A percentile compares a stretch with the other conserved stretches of the same genome.
Conservation (phyloP, 1,284 basidiomycete genomes). For the Cryptococcus sp. region DNA sequence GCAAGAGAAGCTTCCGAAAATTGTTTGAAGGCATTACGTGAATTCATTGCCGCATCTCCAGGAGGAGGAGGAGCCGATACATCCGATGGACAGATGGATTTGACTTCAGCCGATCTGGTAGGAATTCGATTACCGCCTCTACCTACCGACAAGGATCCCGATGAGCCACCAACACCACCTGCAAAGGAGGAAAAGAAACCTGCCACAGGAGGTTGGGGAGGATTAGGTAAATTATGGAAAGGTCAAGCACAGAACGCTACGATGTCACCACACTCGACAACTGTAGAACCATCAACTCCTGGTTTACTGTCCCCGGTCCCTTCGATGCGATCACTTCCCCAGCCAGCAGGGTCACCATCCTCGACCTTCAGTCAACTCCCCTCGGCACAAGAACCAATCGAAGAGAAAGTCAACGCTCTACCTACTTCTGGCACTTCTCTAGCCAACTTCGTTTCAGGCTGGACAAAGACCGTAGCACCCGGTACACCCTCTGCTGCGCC, state of each 20-base stretch:
- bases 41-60: conserved; percentile 62
- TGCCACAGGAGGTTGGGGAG: conserved; percentile 22
- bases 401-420: conserved; percentile 6
- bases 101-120: conserved; percentile 15
- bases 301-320: conserved; percentile 10
- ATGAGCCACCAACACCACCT: conserved; percentile 21
- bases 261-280: conserved; percentile 18
- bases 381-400: conserved; percentile 4
- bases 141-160: conserved; percentile 56
- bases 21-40: conserved; percentile 72
- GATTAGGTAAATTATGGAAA: conserved; percentile 28
- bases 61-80: conserved; percentile 12
- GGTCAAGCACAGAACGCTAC: conserved; percentile 4
- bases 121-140: conserved; percentile 56
- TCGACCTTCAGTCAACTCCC: conserved; percentile 13
- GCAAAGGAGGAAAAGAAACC: conserved; percentile 9
- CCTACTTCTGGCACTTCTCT: conserved; percentile 19
- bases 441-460: conserved; percentile 29
- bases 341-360: conserved; percentile 2
- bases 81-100: conserved; percentile 3
- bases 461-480: conserved; percentile 31
- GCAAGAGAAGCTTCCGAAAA: conserved; percentile 80
- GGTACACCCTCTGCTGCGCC: conserved; percentile 10
- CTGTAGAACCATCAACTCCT: conserved; percentile 24
- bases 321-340: conserved; percentile 11